Percentiles rank a stretch among this genome's conserved stretches.
Evolutionary conservation across 257 asterid species (phyloP).

Genomic region (Rhazya stricta): DNA sequence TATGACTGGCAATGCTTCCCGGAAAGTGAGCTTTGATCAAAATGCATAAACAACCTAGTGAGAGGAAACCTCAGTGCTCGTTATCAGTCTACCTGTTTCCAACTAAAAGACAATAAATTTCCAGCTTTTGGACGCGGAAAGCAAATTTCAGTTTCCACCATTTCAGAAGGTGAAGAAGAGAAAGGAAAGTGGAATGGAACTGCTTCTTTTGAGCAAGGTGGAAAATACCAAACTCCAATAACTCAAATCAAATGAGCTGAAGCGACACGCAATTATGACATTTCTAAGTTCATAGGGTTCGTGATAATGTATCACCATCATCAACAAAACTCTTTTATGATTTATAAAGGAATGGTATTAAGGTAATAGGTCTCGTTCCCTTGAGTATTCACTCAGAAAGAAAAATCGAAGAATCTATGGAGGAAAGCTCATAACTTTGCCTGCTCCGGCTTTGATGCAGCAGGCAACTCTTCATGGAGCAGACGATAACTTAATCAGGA

Average conservation of each 20-base stretch:
- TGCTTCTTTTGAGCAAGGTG: neutral
- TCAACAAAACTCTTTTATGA: neutral
- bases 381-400: too few species aligned
- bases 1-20: constrained; percentile 14
- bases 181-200: neutral
- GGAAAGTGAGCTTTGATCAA: neutral
- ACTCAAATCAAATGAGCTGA: too few species aligned
- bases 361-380: neutral
- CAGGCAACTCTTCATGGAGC: neutral
- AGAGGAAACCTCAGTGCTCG: neutral
- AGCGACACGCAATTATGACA: neutral
- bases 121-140: constrained; percentile 1
- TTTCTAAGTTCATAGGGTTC: neutral
- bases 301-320: neutral
- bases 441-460: neutral
- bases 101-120: constrained; percentile 13
- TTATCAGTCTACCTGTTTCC: constrained; percentile 8
- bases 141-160: constrained; percentile 2
- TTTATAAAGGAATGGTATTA: neutral
- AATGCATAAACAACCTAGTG: neutral
- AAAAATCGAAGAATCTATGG: neutral
- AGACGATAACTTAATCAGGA: too few species aligned
- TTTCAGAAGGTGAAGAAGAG: neutral
- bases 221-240: neutral
- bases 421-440: neutral